A percentile compares a stretch with the other conserved stretches of the same genome.
phyloP scores from a whole-genome alignment of 345 rosid genomes.

The Geranium rotundifolium region DNA sequence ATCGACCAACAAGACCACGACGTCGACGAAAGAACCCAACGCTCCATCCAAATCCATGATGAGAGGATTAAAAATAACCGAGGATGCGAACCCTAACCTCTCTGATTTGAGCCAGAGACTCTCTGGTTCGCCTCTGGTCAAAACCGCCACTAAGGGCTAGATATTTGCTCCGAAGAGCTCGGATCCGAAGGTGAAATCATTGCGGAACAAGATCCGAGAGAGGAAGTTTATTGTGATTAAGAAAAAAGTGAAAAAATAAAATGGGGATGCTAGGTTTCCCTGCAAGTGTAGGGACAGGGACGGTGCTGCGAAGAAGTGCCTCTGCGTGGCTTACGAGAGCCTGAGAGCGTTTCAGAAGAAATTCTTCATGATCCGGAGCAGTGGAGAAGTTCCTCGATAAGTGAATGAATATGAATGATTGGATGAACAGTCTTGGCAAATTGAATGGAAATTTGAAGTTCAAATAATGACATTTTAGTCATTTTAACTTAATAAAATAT shows the following conservation, averaged over 20 bases:
- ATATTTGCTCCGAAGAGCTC: conserved; percentile 19
- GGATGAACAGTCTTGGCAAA: too few relatives aligned
- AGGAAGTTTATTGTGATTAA: conserved; percentile 79
- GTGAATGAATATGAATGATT: too few relatives aligned
- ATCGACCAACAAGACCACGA: conserved; percentile 23
- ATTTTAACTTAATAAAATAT: too few relatives aligned
- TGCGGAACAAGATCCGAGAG: conserved; percentile 58
- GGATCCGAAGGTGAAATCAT: conserved; percentile 25
- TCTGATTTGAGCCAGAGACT: conserved; percentile 24
- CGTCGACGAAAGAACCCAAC: conserved; percentile 51
- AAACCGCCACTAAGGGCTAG: conserved; percentile 26
- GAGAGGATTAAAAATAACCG: conserved; percentile 26
- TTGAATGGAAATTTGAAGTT: too few relatives aligned
- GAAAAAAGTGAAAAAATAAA: conserved; percentile 53
- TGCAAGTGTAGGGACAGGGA: conserved; percentile 73
- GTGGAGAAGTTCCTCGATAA: too few relatives aligned
- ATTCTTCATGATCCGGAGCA: conserved; percentile 37
- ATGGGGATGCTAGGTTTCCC: conserved; percentile 18
- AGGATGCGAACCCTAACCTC: conserved; percentile 70
- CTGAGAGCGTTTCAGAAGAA: conserved; percentile 82
- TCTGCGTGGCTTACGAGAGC: conserved; percentile 70
- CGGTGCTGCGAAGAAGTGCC: conserved; percentile 50
- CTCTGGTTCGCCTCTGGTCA: conserved; percentile 27
- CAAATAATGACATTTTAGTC: too few relatives aligned
- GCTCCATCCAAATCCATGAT: conserved; percentile 20